phyloP scores from a whole-genome alignment of 768 basidiomycete genomes.

The Pleurotus cornucopiae region DNA sequence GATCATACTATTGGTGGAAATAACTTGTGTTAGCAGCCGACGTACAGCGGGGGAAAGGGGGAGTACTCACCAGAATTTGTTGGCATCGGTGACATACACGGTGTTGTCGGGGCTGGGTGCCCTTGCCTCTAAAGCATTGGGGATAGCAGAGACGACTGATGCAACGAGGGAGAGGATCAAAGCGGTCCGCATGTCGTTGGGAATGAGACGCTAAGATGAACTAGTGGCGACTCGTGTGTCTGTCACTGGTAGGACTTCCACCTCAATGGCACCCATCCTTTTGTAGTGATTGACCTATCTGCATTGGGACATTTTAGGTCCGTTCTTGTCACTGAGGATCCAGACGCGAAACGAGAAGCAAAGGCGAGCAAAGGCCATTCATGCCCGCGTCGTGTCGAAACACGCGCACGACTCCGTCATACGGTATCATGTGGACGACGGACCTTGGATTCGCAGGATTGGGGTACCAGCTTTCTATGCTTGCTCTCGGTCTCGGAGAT shows the following conservation, averaged over 20 bases:
- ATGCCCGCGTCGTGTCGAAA: not conserved
- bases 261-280: not conserved
- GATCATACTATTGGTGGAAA: slow-evolving; percentile 10
- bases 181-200: not conserved
- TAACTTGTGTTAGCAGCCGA: slow-evolving; percentile 33
- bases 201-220: not conserved
- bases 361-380: not conserved
- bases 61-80: slow-evolving; percentile 38
- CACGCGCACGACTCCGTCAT: not conserved
- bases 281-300: not conserved
- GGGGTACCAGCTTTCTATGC: too few species aligned
- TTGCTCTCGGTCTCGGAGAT: too few species aligned
- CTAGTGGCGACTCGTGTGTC: not conserved
- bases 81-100: slow-evolving; percentile 40
- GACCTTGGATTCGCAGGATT: too few species aligned
- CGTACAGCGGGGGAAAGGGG: slow-evolving; percentile 12
- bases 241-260: not conserved
- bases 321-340: too few species aligned
- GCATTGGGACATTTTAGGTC: not conserved
- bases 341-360: too few species aligned
- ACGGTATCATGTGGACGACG: not conserved
- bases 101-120: slow-evolving; percentile 34
- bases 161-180: not conserved
- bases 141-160: not conserved
- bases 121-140: not conserved